Base-by-base conservation (phyloP, 1,284 basidiomycete species). In the Tilletia horrida region DNA sequence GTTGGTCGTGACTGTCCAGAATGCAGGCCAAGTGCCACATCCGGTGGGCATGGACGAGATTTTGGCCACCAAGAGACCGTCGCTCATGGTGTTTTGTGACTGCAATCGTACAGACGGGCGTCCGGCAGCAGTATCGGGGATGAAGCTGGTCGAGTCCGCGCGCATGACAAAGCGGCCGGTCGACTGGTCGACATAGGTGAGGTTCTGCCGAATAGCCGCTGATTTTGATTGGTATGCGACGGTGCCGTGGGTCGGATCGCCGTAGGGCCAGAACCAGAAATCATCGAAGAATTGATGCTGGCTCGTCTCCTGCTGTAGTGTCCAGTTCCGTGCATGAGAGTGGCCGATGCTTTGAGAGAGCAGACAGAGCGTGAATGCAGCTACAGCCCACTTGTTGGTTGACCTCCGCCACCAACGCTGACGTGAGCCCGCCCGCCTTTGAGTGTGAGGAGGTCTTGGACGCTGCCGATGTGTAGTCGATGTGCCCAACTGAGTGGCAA, bases 1-100 rank as follows among this genome's bases (percentile, higher is more conserved):
- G 27, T 71, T 69, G 23, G 48, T 27, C 3, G 64, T 67, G 42
- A 47, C 50, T 11, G 74, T 72, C 79, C 79, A 81, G 62, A 79
- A 75, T 3, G 79, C 78, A 13, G 79, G 79, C 79, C 79, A 81
- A 23, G 73, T 67, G 25, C 71, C 72, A 40, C 77, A 78, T 3
- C 76, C 77, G 23, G 71, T 67, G 14, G 77, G 77, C 71, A 77
- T 73, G 65, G 77, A 71, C 35, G 67, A 66, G 42, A 75, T 72
- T 47, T 78, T 74, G 52, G 74, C 71, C 8, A 78, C 64, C 55
- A 76, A 69, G 63, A 78, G 65, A 23, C 76, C 76, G 21, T 70
- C 70, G 62, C 71, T 69, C 67, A 72, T 76, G 8, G 73, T 67
- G 50, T 72, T 68, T 65, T 76, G 71, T 68, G 70, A 73, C 62